These are phyloP conservation scores for Phyllosticta capitalensis DNA, from an alignment of 2,329 filamentous ascomycete species.

Conservation along the genomic window DNA sequence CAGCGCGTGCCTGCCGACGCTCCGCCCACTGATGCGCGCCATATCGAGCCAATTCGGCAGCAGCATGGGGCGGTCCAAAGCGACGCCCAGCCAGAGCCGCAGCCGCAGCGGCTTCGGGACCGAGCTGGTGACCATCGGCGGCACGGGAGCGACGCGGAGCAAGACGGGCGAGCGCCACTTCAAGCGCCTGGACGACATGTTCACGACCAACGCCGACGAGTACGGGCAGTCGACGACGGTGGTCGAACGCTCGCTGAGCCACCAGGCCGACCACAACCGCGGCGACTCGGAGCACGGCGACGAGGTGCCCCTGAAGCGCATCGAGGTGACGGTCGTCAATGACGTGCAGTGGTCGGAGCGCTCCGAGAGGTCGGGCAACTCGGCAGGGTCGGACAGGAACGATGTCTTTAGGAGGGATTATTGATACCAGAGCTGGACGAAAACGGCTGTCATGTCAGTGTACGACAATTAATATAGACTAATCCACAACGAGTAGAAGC, in stretches of 20 bases:
- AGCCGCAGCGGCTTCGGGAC: background rate
- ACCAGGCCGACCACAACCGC: background rate
- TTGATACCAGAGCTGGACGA: background rate
- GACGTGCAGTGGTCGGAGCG: constrained; percentile 5
- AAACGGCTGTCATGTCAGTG: background rate
- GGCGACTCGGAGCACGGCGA: background rate
- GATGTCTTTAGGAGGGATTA: background rate
- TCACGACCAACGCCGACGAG: background rate
- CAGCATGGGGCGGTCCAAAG: background rate
- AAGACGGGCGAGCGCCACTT: constrained; percentile 8
- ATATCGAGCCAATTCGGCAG: constrained; percentile 12
- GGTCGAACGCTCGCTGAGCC: background rate
- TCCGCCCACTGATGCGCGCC: constrained; percentile 14
- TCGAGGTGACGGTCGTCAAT: background rate
- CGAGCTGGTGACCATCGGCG: constrained; percentile 6
- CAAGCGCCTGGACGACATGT: constrained; percentile 5
- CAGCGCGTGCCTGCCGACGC: constrained; percentile 14
- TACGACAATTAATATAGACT: background rate
- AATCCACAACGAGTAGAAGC: background rate
- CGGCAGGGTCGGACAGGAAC: background rate
- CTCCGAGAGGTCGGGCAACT: background rate
- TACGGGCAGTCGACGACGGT: constrained; percentile 1
- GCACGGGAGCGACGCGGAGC: constrained; percentile 1
- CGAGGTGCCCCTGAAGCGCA: constrained; percentile 1
- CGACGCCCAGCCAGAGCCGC: background rate